phyloP scores from a whole-genome alignment of 2,329 filamentous ascomycete species.

The Coniosporium tulheliwenetii region DNA sequence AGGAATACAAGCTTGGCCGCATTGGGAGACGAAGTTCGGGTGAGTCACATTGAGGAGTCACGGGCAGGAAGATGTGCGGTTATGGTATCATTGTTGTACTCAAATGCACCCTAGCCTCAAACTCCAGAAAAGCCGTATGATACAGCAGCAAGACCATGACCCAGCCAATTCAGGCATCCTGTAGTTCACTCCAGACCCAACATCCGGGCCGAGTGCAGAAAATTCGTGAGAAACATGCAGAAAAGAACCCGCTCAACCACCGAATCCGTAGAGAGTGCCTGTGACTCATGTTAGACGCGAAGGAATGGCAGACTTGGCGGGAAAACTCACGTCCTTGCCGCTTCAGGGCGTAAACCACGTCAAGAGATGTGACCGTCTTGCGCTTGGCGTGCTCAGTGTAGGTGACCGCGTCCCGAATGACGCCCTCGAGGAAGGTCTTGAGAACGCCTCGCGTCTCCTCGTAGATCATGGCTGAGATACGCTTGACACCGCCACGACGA shows the following conservation, averaged over 20 bases:
- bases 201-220: neutral
- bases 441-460: constrained; percentile 70
- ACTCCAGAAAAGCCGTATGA: too few species aligned
- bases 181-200: too few species aligned
- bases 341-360: constrained; percentile 49
- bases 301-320: neutral
- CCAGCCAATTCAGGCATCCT: too few species aligned
- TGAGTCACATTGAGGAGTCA: too few species aligned
- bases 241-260: constrained; percentile 33
- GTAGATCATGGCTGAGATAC: constrained; percentile 95
- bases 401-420: constrained; percentile 66
- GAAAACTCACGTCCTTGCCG: constrained; percentile 38
- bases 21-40: too few species aligned
- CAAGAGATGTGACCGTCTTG: constrained; percentile 51
- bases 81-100: too few species aligned
- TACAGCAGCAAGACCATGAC: too few species aligned
- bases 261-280: constrained; percentile 51
- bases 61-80: too few species aligned
- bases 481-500: constrained; percentile 98
- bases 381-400: constrained; percentile 76
- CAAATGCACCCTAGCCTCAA: too few species aligned
- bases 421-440: constrained; percentile 71
- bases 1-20: too few species aligned
- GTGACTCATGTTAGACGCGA: constrained; percentile 8
- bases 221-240: neutral